Conservation (phyloP, 139 green algal species). For the Dunaliella sp. region DNA sequence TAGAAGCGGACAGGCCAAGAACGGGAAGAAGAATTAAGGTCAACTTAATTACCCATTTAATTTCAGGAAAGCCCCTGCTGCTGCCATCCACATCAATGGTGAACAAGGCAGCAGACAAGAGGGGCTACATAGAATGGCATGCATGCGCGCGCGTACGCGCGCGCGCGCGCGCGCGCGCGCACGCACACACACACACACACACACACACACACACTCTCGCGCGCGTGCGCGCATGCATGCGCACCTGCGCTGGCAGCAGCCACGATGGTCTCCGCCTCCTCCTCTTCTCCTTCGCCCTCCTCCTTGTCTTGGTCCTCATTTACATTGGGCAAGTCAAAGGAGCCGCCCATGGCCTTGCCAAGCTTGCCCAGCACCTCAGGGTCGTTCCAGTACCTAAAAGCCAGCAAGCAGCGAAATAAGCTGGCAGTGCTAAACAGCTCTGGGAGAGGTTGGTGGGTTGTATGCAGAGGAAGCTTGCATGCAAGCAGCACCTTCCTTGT, state of each 20-base stretch:
- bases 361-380: constrained; percentile 91
- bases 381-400: constrained; percentile 90
- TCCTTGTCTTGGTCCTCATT: constrained; percentile 37
- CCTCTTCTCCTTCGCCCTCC: constrained; percentile 58
- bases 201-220: not conserved
- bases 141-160: not conserved
- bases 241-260: constrained; percentile 64
- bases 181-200: not conserved
- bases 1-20: not conserved
- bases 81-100: too few relatives aligned
- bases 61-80: too few relatives aligned
- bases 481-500: too few relatives aligned
- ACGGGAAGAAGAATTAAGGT: not conserved
- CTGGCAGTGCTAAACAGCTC: too few relatives aligned
- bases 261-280: constrained; percentile 53
- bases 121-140: too few relatives aligned
- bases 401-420: constrained; percentile 10
- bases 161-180: too few relatives aligned
- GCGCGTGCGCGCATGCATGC: not conserved
- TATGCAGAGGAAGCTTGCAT: too few relatives aligned
- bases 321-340: constrained; percentile 42
- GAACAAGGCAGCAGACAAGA: too few relatives aligned
- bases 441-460: too few relatives aligned
- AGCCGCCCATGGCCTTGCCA: constrained; percentile 71
- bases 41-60: not conserved